Evolutionary conservation across 345 rosid genomes (phyloP).

Genomic region (Psidium friedrichsthalianum): DNA sequence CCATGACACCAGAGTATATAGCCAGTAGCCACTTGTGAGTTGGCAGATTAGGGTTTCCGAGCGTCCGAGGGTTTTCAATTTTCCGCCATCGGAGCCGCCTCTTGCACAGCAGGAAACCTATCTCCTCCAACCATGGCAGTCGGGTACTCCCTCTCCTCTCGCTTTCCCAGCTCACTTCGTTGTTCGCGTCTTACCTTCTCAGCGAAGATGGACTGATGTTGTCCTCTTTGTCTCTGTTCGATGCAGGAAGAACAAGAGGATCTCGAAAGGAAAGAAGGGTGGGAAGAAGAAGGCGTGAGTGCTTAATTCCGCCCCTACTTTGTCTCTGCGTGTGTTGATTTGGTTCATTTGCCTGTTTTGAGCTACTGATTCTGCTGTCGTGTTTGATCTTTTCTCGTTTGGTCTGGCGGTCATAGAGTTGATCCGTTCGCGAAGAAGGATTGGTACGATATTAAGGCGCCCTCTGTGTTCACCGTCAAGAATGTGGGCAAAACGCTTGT

Average conservation of each 20-base stretch:
- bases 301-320: neutral
- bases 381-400: neutral
- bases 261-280: slow-evolving; percentile 96
- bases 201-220: neutral
- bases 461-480: slow-evolving; percentile 46
- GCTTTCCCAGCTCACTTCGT: neutral
- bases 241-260: slow-evolving; percentile 88
- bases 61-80: neutral
- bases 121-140: slow-evolving; percentile 22
- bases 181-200: neutral
- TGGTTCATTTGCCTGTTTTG: neutral
- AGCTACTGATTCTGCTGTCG: neutral
- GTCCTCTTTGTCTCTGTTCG: neutral
- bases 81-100: neutral
- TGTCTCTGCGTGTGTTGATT: neutral
- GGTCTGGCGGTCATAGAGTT: slow-evolving; percentile 22
- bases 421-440: slow-evolving; percentile 97
- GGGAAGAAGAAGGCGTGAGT: slow-evolving; percentile 95
- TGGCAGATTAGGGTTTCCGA: slow-evolving; percentile 7
- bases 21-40: neutral
- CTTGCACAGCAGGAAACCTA: neutral
- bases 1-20: neutral
- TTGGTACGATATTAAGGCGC: slow-evolving; percentile 97
- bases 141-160: slow-evolving; percentile 12
- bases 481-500: slow-evolving; percentile 91